Evolutionary conservation across 2,329 filamentous ascomycete species (phyloP).

Genomic region (Plectosphaerella cucumerina): DNA sequence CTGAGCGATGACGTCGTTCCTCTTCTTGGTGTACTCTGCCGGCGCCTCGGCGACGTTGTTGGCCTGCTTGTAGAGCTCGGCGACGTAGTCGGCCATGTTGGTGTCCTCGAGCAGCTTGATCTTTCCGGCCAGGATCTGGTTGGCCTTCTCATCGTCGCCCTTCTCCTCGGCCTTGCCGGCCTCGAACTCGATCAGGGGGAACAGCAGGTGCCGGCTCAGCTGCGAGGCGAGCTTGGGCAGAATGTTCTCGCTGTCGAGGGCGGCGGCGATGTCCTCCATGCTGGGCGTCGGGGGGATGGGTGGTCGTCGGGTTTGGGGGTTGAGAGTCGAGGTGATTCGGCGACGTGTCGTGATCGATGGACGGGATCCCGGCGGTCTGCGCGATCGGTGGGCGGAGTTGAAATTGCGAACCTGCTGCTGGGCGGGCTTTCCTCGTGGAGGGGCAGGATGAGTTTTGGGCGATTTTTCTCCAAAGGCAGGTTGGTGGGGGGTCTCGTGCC

Average conservation of each 20-base stretch:
- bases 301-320: not conserved
- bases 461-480: slow-evolving; percentile 13
- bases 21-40: slow-evolving; percentile 82
- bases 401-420: slow-evolving; percentile 5
- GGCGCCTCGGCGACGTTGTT: slow-evolving; percentile 75
- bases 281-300: slow-evolving; percentile 7
- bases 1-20: slow-evolving; percentile 80
- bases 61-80: slow-evolving; percentile 84
- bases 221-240: slow-evolving; percentile 85
- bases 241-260: slow-evolving; percentile 42
- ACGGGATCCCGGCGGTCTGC: slow-evolving; percentile 1
- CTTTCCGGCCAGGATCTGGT: slow-evolving; percentile 78
- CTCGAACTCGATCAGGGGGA: slow-evolving; percentile 91
- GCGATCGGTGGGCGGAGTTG: slow-evolving; percentile 2
- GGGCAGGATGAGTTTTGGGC: slow-evolving; percentile 15
- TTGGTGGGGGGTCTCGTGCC: slow-evolving; percentile 15
- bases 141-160: slow-evolving; percentile 51
- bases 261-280: slow-evolving; percentile 15
- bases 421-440: slow-evolving; percentile 9
- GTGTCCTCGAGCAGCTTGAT: slow-evolving; percentile 93
- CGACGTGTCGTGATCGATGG: slow-evolving; percentile 7
- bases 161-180: slow-evolving; percentile 77
- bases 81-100: slow-evolving; percentile 98
- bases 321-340: slow-evolving; percentile 8
- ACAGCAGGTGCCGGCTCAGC: slow-evolving; percentile 94